Percentiles rank a stretch among this genome's conserved stretches.
These are phyloP conservation scores for Hibiscus tridactylites DNA, from an alignment of 345 rosid species.

Conservation along the genomic window DNA sequence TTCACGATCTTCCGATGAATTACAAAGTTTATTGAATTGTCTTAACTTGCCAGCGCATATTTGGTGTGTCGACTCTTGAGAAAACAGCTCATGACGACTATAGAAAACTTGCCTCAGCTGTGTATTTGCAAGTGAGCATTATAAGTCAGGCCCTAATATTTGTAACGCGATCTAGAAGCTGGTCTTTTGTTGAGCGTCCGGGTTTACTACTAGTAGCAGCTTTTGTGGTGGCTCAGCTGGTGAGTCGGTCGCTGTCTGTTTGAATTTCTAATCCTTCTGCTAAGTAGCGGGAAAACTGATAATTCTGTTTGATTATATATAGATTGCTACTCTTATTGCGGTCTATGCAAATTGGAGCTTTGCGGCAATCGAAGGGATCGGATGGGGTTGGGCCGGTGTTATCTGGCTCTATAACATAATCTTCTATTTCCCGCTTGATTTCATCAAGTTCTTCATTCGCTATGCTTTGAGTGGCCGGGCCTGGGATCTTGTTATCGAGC, in stretches of 20 bases:
- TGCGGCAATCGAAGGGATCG: slow-evolving; percentile 95
- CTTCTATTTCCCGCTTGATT: slow-evolving; percentile 82
- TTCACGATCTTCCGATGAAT: background rate
- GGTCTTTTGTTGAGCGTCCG: slow-evolving; percentile 96
- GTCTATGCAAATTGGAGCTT: slow-evolving; percentile 94
- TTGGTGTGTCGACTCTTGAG: slow-evolving; percentile 83
- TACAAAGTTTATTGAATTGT: slow-evolving; percentile 9
- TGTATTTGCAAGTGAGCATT: slow-evolving; percentile 94
- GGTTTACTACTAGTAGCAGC: slow-evolving; percentile 69
- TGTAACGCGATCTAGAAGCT: slow-evolving; percentile 89
- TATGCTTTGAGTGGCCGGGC: slow-evolving; percentile 94
- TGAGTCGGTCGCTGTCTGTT: slow-evolving; percentile 27
- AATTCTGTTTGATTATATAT: slow-evolving; percentile 14
- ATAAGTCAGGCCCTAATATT: slow-evolving; percentile 96
- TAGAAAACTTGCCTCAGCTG: slow-evolving; percentile 91
- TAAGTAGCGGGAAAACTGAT: background rate
- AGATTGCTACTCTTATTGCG: slow-evolving; percentile 95
- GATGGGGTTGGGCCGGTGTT: slow-evolving; percentile 99
- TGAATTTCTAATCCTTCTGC: background rate
- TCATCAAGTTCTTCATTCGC: slow-evolving; percentile 84
- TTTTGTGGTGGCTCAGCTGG: slow-evolving; percentile 88
- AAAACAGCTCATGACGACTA: slow-evolving; percentile 84
- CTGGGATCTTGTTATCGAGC: slow-evolving; percentile 98
- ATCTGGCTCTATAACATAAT: slow-evolving; percentile 92
- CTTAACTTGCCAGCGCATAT: slow-evolving; percentile 44